Evolutionary conservation across 2,329 filamentous ascomycete genomes (phyloP).

Genomic region (Diaporthe sp.): DNA sequence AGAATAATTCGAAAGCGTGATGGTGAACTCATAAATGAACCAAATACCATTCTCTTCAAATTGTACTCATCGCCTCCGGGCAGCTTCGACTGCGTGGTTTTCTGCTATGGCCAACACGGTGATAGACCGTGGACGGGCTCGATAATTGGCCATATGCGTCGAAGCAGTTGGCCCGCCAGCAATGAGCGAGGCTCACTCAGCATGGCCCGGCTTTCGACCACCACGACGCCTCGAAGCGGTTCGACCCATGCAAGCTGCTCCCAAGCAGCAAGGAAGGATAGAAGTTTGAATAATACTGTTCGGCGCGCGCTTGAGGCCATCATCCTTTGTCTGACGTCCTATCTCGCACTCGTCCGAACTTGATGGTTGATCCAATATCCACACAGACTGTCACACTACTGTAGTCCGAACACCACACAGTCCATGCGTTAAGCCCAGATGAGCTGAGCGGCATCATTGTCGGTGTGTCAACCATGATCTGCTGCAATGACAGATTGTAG

Average conservation of each 20-base stretch:
- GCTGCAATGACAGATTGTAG: neutral
- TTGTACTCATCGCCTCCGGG: too few relatives aligned
- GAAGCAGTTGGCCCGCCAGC: neutral
- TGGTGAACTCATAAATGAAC: neutral
- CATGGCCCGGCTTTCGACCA: too few relatives aligned
- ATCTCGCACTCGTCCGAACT: slow-evolving; percentile 2
- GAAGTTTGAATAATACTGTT: neutral
- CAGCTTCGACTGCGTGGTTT: too few relatives aligned
- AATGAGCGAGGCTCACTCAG: neutral
- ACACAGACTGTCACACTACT: neutral
- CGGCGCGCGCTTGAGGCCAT: neutral
- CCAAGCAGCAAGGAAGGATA: neutral
- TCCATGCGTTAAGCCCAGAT: neutral
- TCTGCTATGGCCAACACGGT: neutral
- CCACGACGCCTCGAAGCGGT: neutral
- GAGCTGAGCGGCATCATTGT: neutral
- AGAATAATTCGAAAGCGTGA: slow-evolving; percentile 68
- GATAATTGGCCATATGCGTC: neutral
- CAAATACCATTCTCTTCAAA: neutral
- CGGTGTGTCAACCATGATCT: neutral
- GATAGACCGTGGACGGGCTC: too few relatives aligned
- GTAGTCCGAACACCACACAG: neutral
- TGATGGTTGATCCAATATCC: neutral
- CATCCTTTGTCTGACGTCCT: neutral
- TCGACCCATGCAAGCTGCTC: neutral